Evolutionary conservation across 495 filamentous ascomycete genomes (phyloP), one percentile per base, ranked within the genome.

Genomic region (Entonaema liquescens): DNA sequence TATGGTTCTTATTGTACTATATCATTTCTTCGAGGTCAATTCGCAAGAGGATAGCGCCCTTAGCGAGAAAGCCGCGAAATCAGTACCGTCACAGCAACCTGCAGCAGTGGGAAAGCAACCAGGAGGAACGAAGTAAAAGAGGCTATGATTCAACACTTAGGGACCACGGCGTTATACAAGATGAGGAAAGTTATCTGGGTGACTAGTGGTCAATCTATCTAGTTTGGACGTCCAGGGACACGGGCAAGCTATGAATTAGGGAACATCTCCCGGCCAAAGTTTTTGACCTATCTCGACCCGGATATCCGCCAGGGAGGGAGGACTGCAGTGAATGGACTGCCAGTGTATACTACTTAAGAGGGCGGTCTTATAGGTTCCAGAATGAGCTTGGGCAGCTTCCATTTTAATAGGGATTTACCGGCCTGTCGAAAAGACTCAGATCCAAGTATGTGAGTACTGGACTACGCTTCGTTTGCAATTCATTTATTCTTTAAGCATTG

Each of bases 11-110:
- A 97, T 97, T 53, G 89, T 98, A 49, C 81, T 97, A 19, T 98
- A 98, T 86, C 93, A 97, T 82, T 98, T 96, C 85, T 90, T 99
- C 73, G 94, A 98, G 76, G 89, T 98, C 84, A 99, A 99, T 79
- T 89, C 94, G 35, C 81, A 84, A 66, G 88, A 92, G 26, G 71
- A 70, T 11, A 52, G 62, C 42, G 52, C 68, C 15, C 59, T 70
- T 42, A 54, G 68, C 36, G 58, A 74, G 55, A 77, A 77, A 54
- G 60, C 68, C 13, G 31, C 65, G 17, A 71, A 65, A 53, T 47
- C 67, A 50, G 85, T 86, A 25, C 44, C 72, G 49, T 65, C 60
- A 74, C 81, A 73, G 67, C 75, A 74, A 58, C 44, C 74, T 31
- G 35, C 74, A 25, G 62, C 68, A 19, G 40, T 62, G 19, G 67